Evolutionary conservation across 371 early-diverging fungal species (phyloP), one percentile per base, ranked within the genome.

Genomic region (Mucor saturninus): DNA sequence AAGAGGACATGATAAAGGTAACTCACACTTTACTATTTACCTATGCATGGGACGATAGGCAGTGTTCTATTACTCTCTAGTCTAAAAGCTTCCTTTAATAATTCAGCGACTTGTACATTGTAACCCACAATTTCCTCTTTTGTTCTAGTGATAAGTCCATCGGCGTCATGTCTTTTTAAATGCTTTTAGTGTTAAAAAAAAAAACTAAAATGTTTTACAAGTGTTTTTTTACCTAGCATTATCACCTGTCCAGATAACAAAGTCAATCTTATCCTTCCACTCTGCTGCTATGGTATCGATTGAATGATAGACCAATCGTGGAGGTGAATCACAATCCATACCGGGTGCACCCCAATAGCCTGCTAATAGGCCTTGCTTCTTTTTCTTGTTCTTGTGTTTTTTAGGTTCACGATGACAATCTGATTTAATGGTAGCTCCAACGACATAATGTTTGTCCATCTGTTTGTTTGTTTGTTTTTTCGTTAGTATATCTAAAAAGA

Each of bases 161-260:
- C 91, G 40, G 82, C 82, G 73, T 92, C 92, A 68, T 92, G 91
- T 48, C 92, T 85, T 21, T 21, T 21, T 21, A 21, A 21, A 21
- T 21, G 21, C 1, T 21, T 21, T 21, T 21, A 21, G 21, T 21
- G 21, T 21, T 21, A 21, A 21, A 21, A 21, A 21, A 21, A 21
- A 21, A 21, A 21, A 21, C 21, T 21, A 21, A 21, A 21, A 21
- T 21, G 21, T 21, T 21, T 21, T 21, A 21, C 21, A 21, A 21
- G 21, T 21, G 21, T 21, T 1, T 21, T 21, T 21, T 56, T 76
- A 86, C 86, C 86, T 77, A 28, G 86, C 85, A 77, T 87, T 89
- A 66, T 90, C 91, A 21, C 93, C 93, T 5, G 93, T 91, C 86
- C 89, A 90, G 14, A 89, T 68, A 1, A 91, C 82, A 80, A 92